phyloP scores from a whole-genome alignment of 225 moss, liverwort and hornwort genomes.

The Marchantia paleacea region DNA sequence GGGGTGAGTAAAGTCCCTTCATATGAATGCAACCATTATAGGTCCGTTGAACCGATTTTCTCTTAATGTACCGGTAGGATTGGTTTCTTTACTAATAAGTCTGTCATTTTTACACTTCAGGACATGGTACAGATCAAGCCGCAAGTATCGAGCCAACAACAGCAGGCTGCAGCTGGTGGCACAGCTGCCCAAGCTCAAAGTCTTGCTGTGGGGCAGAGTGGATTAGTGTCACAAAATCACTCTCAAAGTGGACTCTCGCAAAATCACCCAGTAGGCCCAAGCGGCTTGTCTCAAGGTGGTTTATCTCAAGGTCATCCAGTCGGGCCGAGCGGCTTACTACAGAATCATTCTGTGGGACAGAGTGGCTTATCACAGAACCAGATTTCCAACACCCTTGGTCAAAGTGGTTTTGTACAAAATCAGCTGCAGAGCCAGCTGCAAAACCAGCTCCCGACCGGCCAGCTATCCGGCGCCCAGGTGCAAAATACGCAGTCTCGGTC shows the following conservation, averaged over 20 bases:
- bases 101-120: conserved; percentile 29
- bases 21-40: not conserved
- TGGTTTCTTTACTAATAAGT: not conserved
- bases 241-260: conserved; percentile 43
- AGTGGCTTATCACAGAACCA: conserved; percentile 46
- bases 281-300: conserved; percentile 12
- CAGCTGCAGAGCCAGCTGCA: conserved; percentile 55
- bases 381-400: conserved; percentile 10
- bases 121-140: conserved; percentile 97
- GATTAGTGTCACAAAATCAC: conserved; percentile 38
- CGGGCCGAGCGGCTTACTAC: conserved; percentile 11
- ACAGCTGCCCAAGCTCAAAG: conserved; percentile 41
- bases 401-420: conserved; percentile 28
- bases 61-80: not conserved
- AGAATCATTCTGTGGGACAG: conserved; percentile 31
- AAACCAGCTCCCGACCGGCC: conserved; percentile 47
- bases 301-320: conserved; percentile 33
- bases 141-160: conserved; percentile 57
- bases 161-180: conserved; percentile 56
- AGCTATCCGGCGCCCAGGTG: conserved; percentile 31
- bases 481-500: conserved; percentile 37
- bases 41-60: not conserved
- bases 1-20: conserved; percentile 50
- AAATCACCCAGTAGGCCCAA: conserved; percentile 29
- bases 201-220: conserved; percentile 21